phyloP scores from a whole-genome alignment of 2,329 filamentous ascomycete species.

The Monilinia polystroma region DNA sequence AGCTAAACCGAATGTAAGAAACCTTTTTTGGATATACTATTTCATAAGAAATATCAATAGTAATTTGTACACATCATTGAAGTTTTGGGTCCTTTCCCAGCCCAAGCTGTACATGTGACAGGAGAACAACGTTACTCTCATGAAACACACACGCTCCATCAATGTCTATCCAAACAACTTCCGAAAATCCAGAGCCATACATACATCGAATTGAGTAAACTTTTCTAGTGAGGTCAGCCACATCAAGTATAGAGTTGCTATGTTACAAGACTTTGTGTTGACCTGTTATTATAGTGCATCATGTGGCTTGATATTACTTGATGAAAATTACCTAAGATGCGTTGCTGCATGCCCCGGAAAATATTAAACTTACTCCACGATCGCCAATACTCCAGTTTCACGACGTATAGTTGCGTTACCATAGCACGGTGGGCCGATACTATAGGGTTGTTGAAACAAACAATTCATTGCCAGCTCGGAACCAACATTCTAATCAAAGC shows the following conservation, averaged over 20 bases:
- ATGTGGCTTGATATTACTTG: conserved; percentile 17
- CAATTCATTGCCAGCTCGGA: background rate
- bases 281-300: conserved; percentile 1
- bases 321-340: background rate
- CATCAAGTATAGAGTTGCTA: background rate
- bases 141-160: background rate
- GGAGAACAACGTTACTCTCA: background rate
- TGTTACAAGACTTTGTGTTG: conserved; percentile 1
- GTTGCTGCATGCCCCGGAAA: background rate
- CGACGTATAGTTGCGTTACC: background rate
- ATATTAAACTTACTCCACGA: background rate
- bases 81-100: background rate
- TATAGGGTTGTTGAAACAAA: background rate
- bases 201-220: background rate
- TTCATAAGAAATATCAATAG: background rate
- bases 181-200: background rate
- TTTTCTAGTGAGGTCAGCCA: background rate
- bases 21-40: background rate
- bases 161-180: background rate
- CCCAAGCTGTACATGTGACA: background rate
- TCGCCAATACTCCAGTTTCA: conserved; percentile 11
- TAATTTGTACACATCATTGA: background rate
- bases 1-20: background rate
- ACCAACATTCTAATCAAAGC: background rate
- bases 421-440: background rate